Evolutionary conservation across 169 alveolate genomes (phyloP), one percentile per base, ranked within the genome.

Genomic region (Plasmodium coatneyi): DNA sequence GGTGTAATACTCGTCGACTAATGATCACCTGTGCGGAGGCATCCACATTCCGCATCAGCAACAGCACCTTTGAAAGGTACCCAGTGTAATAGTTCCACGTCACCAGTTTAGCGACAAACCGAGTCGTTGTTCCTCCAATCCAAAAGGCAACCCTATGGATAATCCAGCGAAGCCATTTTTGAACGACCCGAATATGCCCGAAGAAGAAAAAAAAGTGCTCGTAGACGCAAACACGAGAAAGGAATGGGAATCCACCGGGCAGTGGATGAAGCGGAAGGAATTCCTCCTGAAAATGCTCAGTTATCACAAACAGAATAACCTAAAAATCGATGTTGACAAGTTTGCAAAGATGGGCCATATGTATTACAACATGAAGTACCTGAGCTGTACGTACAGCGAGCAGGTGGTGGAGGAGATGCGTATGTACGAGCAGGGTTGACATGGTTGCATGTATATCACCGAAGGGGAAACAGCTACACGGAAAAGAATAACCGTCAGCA

Each of bases 261-360:
- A 91, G 39, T 91, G 95, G 95, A 34, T 71, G 56, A 91, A 81
- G 60, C 71, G 95, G 74, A 91, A 80, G 60, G 92, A 91, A 43
- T 91, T 91, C 82, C 92, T 91, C 54, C 82, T 91, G 60, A 91
- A 91, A 71, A 91, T 91, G 95, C 74, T 91, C 28, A 91, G 39
- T 34, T 91, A 91, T 71, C 92, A 91, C 46, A 91, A 91, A 71
- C 56, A 43, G 25, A 80, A 91, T 80, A 81, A 81, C n/a, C 12
- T 91, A 10, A 70, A 80, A 71, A 80, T 91, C 28, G 84, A 91
- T 70, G 92, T 81, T 6, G 95, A 91, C 72, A 91, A 91, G 36
- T 91, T 91, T 81, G 71, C 84, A 3, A 91, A 81, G 82, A 80
- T 91, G 91, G 95, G 95, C n/a, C 95, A 91, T 80, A 91, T 91